Percentiles rank a stretch among this genome's conserved stretches.
Conservation (phyloP, 495 filamentous ascomycete species). For the Talaromyces liani region DNA sequence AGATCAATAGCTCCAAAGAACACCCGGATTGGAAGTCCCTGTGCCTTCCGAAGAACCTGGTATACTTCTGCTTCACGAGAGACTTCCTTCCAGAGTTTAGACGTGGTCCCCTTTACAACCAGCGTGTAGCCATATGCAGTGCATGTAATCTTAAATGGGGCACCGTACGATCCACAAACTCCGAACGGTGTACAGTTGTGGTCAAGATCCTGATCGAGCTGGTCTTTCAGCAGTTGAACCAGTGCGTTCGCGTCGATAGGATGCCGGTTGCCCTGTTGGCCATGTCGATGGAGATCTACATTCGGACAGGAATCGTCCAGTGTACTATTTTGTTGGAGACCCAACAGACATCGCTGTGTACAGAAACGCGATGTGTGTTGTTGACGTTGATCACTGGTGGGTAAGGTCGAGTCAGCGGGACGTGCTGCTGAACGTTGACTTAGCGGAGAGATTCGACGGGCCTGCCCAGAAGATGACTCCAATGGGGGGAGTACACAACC, state of each 20-base stretch:
- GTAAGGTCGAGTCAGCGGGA: background rate
- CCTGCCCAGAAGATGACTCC: slow-evolving; percentile 11
- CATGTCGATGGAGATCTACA: slow-evolving; percentile 21
- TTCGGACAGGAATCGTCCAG: slow-evolving; percentile 40
- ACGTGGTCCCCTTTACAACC: slow-evolving; percentile 37
- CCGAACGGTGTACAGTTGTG: slow-evolving; percentile 18
- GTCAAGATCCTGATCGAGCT: slow-evolving; percentile 24
- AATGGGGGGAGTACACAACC: background rate
- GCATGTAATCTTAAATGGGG: slow-evolving; percentile 34
- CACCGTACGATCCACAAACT: slow-evolving; percentile 17
- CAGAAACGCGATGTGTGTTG: slow-evolving; percentile 25
- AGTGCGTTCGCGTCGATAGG: slow-evolving; percentile 13
- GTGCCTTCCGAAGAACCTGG: slow-evolving; percentile 20
- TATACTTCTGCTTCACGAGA: slow-evolving; percentile 35
- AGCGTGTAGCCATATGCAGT: slow-evolving; percentile 37
- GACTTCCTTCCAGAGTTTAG: slow-evolving; percentile 23
- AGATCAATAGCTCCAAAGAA: slow-evolving; percentile 38
- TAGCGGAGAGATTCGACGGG: slow-evolving; percentile 12
- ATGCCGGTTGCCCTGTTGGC: slow-evolving; percentile 11
- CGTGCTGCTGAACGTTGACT: slow-evolving; percentile 5
- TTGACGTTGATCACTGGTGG: slow-evolving; percentile 2
- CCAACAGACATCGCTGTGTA: slow-evolving; percentile 39
- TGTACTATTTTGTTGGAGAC: slow-evolving; percentile 23
- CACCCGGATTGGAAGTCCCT: slow-evolving; percentile 32
- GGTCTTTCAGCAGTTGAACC: slow-evolving; percentile 13